Percentiles rank a stretch among this genome's conserved stretches.
These are phyloP conservation scores for Xenoacremonium recifei DNA, from an alignment of 2,329 filamentous ascomycete genomes.

Conservation along the genomic window DNA sequence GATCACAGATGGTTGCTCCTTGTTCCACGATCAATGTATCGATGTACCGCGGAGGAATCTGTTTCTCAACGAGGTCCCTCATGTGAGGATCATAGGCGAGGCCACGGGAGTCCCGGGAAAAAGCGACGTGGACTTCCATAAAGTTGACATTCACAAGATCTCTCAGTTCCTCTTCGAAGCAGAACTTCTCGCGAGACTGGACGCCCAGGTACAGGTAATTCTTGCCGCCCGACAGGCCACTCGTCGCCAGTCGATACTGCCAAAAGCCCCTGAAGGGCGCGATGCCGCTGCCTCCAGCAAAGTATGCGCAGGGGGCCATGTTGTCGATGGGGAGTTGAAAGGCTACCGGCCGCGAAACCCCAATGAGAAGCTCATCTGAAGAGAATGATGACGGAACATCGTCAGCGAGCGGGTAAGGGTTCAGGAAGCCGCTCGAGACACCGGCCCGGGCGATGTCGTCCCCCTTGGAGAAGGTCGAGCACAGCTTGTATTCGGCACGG, in stretches of 20 bases:
- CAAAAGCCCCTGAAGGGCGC: constrained; percentile 55
- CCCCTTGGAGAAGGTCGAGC: constrained; percentile 37
- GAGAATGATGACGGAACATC: constrained; percentile 37
- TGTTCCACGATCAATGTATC: constrained; percentile 51
- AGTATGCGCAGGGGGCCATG: constrained; percentile 50
- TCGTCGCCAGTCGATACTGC: constrained; percentile 39
- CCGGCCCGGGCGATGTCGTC: constrained; percentile 37
- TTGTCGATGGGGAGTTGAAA: constrained; percentile 52
- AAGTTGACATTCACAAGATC: constrained; percentile 39
- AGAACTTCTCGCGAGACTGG: constrained; percentile 47
- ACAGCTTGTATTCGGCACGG: constrained; percentile 49
- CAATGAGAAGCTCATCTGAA: constrained; percentile 52
- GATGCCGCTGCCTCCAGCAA: constrained; percentile 53
- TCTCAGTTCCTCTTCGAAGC: constrained; percentile 19
- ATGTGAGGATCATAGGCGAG: constrained; percentile 42
- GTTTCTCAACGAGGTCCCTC: constrained; percentile 46
- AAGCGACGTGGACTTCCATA: constrained; percentile 53
- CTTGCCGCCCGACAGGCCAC: constrained; percentile 38
- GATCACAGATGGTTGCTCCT: constrained; percentile 48
- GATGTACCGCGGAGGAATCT: constrained; percentile 50
- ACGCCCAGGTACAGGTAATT: constrained; percentile 52
- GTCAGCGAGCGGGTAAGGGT: constrained; percentile 36
- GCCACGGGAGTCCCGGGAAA: constrained; percentile 49
- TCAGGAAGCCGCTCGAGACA: constrained; percentile 54
- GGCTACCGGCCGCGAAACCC: constrained; percentile 48